Base-by-base conservation (phyloP, 2,329 filamentous ascomycete species). In the Colletotrichum endophyticum region DNA sequence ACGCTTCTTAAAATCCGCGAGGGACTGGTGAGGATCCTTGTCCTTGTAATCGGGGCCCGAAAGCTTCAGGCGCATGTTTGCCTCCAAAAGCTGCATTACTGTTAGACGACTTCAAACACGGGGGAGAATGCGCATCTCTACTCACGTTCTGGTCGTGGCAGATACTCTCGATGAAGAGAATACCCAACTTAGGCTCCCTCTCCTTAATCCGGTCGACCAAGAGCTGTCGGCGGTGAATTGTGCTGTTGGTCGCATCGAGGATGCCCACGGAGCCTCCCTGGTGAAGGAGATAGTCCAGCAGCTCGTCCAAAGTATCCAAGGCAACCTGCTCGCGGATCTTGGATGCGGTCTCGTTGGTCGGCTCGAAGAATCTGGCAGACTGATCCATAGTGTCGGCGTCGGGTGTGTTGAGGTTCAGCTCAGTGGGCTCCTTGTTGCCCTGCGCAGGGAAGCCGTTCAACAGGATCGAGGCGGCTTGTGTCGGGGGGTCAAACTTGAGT, bases 201-300 rank as follows among this genome's bases (percentile, higher is more conserved):
- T 93, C 88, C 80, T 95, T 94, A 81, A 99, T 95, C 79, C 92
- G 94, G 77, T 96, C 91, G 81, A 98, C 95, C 72, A 99, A 91
- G 30, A 94, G 90, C 84, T 96, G 93, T 66, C 97, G 92, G 49
- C 97, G 94, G 78, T 95, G 91, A 66, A 98, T 90, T 1, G 97
- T 99, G 87, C 96, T 98, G 87, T 99, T 99, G 9, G 97, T 99
- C 9, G 97, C 97, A 85, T 99, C 97, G 15, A 99, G 91, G 78
- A 99, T 99, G 49, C 97, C 97, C 12, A 99, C 95, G 34, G 96
- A 95, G 63, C 97, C 97, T 32, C 94, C 95, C 70, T 93, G 90
- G 28, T 93, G 89, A 39, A 99, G 88, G 13, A 99, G 92, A 84
- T 98, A 99, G 80, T 98, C 94, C 63, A 99, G 86, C 11, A 99